Evolutionary conservation across 2,329 filamentous ascomycete species (phyloP).

Genomic region (Sporothrix luriei): DNA sequence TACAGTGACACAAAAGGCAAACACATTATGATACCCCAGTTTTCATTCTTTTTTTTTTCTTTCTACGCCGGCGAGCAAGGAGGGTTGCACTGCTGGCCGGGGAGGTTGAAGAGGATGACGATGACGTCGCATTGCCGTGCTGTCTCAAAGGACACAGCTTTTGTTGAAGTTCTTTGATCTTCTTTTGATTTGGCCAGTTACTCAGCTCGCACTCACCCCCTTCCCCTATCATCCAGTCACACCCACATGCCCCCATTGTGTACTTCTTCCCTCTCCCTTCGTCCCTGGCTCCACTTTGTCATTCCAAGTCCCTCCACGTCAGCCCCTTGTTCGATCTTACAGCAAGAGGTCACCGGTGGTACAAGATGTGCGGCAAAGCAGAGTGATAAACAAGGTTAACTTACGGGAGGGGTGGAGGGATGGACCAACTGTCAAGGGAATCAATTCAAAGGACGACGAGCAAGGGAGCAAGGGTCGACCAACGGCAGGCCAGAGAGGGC

Average conservation of each 20-base stretch:
- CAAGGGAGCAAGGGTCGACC: background rate
- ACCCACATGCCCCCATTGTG: no score
- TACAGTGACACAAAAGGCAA: background rate
- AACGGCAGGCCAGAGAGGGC: background rate
- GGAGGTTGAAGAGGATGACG: background rate
- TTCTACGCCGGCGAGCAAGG: background rate
- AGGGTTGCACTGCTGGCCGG: background rate
- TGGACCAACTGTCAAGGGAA: background rate
- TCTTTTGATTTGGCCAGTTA: background rate
- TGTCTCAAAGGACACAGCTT: constrained; percentile 7
- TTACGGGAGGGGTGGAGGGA: background rate
- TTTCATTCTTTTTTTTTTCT: background rate
- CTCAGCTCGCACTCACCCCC: background rate
- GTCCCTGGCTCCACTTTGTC: background rate
- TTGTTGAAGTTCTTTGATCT: background rate
- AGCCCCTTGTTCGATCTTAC: constrained; percentile 15
- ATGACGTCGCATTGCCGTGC: background rate
- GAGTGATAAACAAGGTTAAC: background rate
- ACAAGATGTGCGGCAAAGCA: background rate
- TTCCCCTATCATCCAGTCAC: background rate
- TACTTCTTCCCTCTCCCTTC: background rate
- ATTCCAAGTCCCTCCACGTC: no score
- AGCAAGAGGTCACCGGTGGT: constrained; percentile 2
- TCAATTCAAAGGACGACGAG: background rate
- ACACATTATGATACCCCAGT: constrained; percentile 21